Evolutionary conservation across 2,329 filamentous ascomycete species (phyloP).

Genomic region (Xylaria sp.): DNA sequence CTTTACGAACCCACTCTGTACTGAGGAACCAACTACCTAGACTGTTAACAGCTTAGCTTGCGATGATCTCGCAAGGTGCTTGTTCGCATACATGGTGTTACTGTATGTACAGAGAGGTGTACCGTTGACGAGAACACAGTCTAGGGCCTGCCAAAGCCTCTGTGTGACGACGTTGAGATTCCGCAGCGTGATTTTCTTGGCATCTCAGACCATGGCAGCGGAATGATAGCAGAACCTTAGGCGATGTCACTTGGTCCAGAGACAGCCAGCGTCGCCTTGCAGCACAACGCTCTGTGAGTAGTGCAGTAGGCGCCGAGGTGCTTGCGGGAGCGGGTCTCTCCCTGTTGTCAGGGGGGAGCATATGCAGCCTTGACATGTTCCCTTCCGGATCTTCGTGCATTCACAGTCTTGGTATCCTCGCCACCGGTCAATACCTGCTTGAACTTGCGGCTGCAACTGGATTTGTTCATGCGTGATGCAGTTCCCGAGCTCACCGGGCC

Average conservation of each 20-base stretch:
- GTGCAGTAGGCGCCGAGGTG: slow-evolving; percentile 14
- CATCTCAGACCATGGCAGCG: too few species aligned
- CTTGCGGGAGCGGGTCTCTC: background rate
- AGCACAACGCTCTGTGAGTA: slow-evolving; percentile 2
- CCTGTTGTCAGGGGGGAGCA: background rate
- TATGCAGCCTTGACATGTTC: slow-evolving; percentile 17
- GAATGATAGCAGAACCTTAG: too few species aligned
- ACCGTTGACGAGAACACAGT: slow-evolving; percentile 3
- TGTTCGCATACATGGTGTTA: background rate
- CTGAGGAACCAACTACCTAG: background rate
- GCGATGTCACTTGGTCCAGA: too few species aligned
- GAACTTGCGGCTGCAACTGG: background rate
- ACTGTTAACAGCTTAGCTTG: slow-evolving; percentile 1
- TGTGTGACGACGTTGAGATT: slow-evolving; percentile 28
- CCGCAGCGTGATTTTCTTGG: slow-evolving; percentile 28
- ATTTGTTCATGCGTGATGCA: slow-evolving; percentile 12
- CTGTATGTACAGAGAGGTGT: too few species aligned
- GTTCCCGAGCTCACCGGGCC: slow-evolving; percentile 20
- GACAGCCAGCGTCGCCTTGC: slow-evolving; percentile 13
- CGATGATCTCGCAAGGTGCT: slow-evolving; percentile 1
- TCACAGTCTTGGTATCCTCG: background rate
- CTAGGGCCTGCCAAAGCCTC: slow-evolving; percentile 6
- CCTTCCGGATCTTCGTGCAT: slow-evolving; percentile 2
- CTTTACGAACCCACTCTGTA: too few species aligned
- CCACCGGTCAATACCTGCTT: background rate